Conservation (phyloP, 495 filamentous ascomycete genomes). For the Lasiosphaeria miniovina region DNA sequence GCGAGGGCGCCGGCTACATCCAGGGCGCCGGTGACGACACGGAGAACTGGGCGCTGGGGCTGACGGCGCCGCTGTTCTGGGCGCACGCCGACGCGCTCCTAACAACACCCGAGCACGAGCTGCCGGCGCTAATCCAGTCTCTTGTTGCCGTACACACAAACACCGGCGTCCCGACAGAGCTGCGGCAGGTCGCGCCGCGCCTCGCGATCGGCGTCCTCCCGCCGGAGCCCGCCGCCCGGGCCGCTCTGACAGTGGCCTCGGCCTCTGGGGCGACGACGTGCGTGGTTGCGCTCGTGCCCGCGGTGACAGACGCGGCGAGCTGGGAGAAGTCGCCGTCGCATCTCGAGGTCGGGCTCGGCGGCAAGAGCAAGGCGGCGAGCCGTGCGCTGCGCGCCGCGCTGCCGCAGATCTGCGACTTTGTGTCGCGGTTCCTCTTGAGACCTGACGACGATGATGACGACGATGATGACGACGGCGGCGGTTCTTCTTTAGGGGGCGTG, state of each 20-base stretch:
- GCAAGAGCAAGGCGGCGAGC: constrained; percentile 67
- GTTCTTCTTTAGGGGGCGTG: no score
- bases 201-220: constrained; percentile 33
- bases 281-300: constrained; percentile 33
- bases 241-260: no score
- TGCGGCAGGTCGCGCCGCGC: constrained; percentile 34
- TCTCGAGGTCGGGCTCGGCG: constrained; percentile 61
- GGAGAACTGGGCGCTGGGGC: constrained; percentile 79
- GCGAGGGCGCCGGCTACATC: constrained; percentile 71
- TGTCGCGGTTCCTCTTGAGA: constrained; percentile 23
- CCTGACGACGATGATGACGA: background rate
- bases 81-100: constrained; percentile 55
- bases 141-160: no score
- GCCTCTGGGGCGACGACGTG: constrained; percentile 8
- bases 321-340: constrained; percentile 35
- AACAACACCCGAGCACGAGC: constrained; percentile 56
- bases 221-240: background rate
- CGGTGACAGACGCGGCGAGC: constrained; percentile 28
- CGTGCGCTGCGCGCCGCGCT: constrained; percentile 69
- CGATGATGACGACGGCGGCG: background rate
- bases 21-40: constrained; percentile 93
- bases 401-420: constrained; percentile 52
- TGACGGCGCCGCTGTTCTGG: constrained; percentile 82
- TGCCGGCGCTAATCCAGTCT: constrained; percentile 59
- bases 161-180: constrained; percentile 27